These are phyloP conservation scores for Corymbia calophylla DNA, from an alignment of 441 rosid genomes.

Conservation along the genomic window DNA sequence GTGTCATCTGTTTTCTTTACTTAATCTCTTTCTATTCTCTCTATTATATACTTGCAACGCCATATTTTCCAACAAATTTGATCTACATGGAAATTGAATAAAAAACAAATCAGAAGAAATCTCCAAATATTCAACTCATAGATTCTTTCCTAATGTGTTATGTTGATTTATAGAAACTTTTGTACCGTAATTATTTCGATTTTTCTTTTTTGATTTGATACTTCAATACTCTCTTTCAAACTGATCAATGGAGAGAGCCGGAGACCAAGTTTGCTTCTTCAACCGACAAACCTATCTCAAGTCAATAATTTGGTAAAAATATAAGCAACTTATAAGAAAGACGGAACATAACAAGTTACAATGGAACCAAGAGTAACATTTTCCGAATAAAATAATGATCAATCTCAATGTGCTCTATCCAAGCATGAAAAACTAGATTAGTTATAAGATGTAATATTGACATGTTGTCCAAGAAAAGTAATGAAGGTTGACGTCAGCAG, in stretches of 20 bases:
- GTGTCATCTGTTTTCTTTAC: no score
- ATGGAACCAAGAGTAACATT: neutral
- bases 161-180: neutral
- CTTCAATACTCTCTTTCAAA: neutral
- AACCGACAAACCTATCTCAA: neutral
- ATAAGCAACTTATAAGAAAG: neutral
- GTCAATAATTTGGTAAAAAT: neutral
- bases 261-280: neutral
- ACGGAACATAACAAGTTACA: neutral
- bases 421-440: neutral
- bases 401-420: neutral
- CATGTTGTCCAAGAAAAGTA: neutral
- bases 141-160: neutral
- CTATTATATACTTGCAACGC: no score
- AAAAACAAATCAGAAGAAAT: neutral
- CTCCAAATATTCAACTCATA: neutral
- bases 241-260: neutral
- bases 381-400: neutral
- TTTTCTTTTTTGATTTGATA: neutral
- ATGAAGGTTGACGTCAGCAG: neutral
- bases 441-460: neutral
- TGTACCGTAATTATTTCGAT: neutral
- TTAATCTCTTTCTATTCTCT: no score
- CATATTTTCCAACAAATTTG: no score
- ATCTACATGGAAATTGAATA: neutral